Evolutionary conservation across 1,284 basidiomycete genomes (phyloP), one percentile per base, ranked within the genome.

Genomic region (Boletellus sp.): DNA sequence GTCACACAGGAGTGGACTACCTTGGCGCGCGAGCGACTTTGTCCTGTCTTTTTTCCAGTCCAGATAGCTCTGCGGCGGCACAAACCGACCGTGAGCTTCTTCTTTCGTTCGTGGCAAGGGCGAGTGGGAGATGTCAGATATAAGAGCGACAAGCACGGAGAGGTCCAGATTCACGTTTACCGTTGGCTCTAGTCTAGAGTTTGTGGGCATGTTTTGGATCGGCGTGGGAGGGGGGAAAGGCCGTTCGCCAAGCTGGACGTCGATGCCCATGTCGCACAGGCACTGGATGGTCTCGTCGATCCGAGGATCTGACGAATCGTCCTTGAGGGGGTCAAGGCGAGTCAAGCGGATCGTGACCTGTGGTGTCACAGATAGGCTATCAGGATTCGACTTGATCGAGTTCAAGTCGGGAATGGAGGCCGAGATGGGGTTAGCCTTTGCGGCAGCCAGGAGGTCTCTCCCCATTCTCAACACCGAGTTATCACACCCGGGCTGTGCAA

Each of bases 101-200:
- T 78, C 78, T 1, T 74, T 60, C 1, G 76, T 75, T 0, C 51
- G 41, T 0, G 91, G 90, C 0, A 92, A 71, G 0, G 80, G 74
- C 1, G 86, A 75, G 65, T 93, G 91, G 0, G 89, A 83, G 38
- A 91, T 79, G 59, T 93, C 91, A 5, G 89, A 91, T 32, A 90
- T 81, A 24, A 94, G 77, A 1, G 90, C 91, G 55, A 93, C 87
- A 46, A 93, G 78, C 0, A 86, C 76, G 0, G 90, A 92, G 10
- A 93, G 76, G 65, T 93, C 91, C 38, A 93, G 75, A 60, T 91
- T 92, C 66, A 93, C 74, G 42, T 74, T 72, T 4, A 64, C 57
- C 0, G 83, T 85, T 0, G 89, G 85, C 18, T 68, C 47, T 11
- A 78, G 55, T 11, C 50, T 49, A 18, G 13, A 26, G 18, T 39